These are phyloP conservation scores for Malassezia furfur DNA, from an alignment of 1,284 basidiomycete genomes.

Conservation along the genomic window DNA sequence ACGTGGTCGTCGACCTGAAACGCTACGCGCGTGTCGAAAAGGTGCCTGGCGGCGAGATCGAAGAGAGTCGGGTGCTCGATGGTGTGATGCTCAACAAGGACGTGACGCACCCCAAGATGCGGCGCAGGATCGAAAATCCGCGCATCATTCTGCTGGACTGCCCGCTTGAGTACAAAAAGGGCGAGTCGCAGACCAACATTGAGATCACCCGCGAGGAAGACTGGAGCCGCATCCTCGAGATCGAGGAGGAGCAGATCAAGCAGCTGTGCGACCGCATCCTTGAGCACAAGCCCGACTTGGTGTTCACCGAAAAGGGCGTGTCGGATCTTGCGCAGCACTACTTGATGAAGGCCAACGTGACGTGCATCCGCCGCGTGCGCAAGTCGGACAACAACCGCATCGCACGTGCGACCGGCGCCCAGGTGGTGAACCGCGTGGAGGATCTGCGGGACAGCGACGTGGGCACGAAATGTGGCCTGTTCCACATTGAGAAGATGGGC, in stretches of 20 bases:
- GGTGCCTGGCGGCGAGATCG: conserved; percentile 92
- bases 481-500: conserved; percentile 92
- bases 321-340: conserved; percentile 88
- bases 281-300: conserved; percentile 86
- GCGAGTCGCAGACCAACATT: conserved; percentile 96
- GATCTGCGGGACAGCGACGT: conserved; percentile 85
- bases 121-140: conserved; percentile 79
- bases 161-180: conserved; percentile 98
- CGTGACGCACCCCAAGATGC: conserved; percentile 95
- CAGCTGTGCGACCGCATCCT: conserved; percentile 73
- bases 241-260: conserved; percentile 97
- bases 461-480: conserved; percentile 84
- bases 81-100: conserved; percentile 99
- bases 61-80: conserved; percentile 73
- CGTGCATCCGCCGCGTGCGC: conserved; percentile 83
- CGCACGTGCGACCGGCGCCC: conserved; percentile 86
- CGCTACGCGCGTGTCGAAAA: conserved; percentile 96
- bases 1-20: conserved; percentile 91
- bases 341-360: conserved; percentile 77
- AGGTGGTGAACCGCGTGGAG: conserved; percentile 92
- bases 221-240: conserved; percentile 83
- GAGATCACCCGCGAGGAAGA: conserved; percentile 90
- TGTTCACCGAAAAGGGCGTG: conserved; percentile 95
- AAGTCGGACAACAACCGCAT: conserved; percentile 99
- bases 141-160: conserved; percentile 86